Evolutionary conservation across 192 early-diverging fungal genomes (phyloP).

Genomic region (Polychytrium aggregatum): DNA sequence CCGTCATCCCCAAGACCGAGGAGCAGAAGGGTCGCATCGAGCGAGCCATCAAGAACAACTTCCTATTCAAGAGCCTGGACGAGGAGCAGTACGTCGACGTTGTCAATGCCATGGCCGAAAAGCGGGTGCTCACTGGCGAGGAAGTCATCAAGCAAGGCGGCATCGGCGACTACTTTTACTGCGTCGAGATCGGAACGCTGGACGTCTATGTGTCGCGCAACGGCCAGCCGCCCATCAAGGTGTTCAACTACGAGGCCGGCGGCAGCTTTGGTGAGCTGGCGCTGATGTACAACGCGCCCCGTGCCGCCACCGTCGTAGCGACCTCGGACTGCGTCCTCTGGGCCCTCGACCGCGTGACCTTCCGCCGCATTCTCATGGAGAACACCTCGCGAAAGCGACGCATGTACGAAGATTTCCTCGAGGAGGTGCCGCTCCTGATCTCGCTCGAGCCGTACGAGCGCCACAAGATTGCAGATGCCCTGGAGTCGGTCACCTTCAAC

Average conservation of each 20-base stretch:
- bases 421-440: slow-evolving; percentile 77
- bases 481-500: slow-evolving; percentile 83
- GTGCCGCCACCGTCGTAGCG: slow-evolving; percentile 88
- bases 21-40: slow-evolving; percentile 78
- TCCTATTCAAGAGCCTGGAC: slow-evolving; percentile 87
- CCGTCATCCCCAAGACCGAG: slow-evolving; percentile 76
- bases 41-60: slow-evolving; percentile 72
- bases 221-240: slow-evolving; percentile 55
- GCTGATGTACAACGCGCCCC: slow-evolving; percentile 97
- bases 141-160: slow-evolving; percentile 86
- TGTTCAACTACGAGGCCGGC: slow-evolving; percentile 65
- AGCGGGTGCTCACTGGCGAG: slow-evolving; percentile 54
- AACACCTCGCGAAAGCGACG: slow-evolving; percentile 88
- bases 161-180: slow-evolving; percentile 96
- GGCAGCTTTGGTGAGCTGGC: slow-evolving; percentile 98
- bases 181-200: slow-evolving; percentile 87
- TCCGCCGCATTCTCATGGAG: slow-evolving; percentile 96
- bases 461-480: slow-evolving; percentile 96
- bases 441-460: slow-evolving; percentile 93
- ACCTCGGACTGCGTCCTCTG: slow-evolving; percentile 79
- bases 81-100: slow-evolving; percentile 93
- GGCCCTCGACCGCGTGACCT: slow-evolving; percentile 96
- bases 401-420: slow-evolving; percentile 93
- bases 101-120: slow-evolving; percentile 93
- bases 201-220: slow-evolving; percentile 77